Base-by-base conservation (phyloP, 805 yeast species). In the Kodamaea kaohsiungensis region DNA sequence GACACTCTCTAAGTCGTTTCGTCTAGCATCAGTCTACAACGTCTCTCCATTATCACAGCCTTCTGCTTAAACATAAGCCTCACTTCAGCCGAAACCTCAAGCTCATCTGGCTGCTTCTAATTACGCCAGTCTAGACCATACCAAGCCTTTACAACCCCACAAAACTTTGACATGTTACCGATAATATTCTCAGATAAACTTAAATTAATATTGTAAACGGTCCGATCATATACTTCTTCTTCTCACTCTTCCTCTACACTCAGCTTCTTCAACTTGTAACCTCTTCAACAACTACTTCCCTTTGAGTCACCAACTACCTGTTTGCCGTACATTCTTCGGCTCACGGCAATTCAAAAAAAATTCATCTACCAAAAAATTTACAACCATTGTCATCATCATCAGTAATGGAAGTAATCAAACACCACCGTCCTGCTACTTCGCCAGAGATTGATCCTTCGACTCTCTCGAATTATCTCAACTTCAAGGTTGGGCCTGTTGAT, bases 361-460 rank as follows among this genome's bases (percentile, higher is more conserved):
- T 22, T 3, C 25, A 42, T 22, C 8, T n/a, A 15, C 22, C 46
- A 15, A 42, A 42, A 42, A 42, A 22, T 42, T 42, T 42, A 16
- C 22, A 27, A 2, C 49, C 33, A 37, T n/a, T 6, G 10, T n/a
- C 48, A 43, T 7, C 48, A 43, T 7, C 46, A 13, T 9, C n/a
- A 27, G 15, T 8, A 15, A 57, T 57, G 60, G 53, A 57, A 38
- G 51, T 54, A 33, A 52, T 54, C 40, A 49, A 54, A 25, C 48
- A 48, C 15, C 62, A 69, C 54, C 61, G 71, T 27, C 35, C 35
- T 5, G 35, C 35, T 30, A 30, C 38, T 16, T 76, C 80, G 1
- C 82, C 90, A 2, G 89, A 85, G 60, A 54, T 65, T 9, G 97
- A 91, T 68, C 87, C 88, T 19, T 87, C 96, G 1, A 89, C 97